phyloP scores from a whole-genome alignment of 2,329 filamentous ascomycete species.

The Thielaviopsis populi region DNA sequence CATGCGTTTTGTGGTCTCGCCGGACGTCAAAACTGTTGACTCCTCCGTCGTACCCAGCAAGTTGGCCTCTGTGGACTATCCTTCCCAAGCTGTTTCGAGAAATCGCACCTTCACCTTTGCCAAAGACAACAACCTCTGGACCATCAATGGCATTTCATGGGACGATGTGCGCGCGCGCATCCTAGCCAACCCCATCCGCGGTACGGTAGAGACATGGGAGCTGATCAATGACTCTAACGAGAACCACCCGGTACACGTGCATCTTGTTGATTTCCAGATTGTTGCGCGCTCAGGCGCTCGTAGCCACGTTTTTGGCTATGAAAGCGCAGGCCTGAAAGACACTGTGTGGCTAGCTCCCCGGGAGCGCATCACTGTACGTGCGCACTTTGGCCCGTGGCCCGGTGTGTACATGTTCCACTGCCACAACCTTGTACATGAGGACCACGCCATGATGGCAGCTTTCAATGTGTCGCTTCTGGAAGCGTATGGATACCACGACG shows the following conservation, averaged over 20 bases:
- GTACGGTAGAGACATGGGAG: constrained; percentile 35
- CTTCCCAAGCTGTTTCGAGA: constrained; percentile 24
- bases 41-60: constrained; percentile 24
- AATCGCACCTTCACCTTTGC: constrained; percentile 34
- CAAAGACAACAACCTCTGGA: constrained; percentile 31
- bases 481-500: constrained; percentile 28
- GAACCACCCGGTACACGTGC: constrained; percentile 42
- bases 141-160: constrained; percentile 37
- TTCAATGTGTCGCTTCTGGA: constrained; percentile 29
- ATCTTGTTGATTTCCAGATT: constrained; percentile 43
- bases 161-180: constrained; percentile 33
- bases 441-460: constrained; percentile 33
- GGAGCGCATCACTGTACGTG: constrained; percentile 36
- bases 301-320: constrained; percentile 33
- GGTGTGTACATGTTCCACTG: constrained; percentile 38
- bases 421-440: constrained; percentile 33
- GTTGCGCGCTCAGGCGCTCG: constrained; percentile 32
- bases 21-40: constrained; percentile 24
- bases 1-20: constrained; percentile 37
- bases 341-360: constrained; percentile 38
- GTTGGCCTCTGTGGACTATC: constrained; percentile 28
- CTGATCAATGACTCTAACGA: constrained; percentile 35
- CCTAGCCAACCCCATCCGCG: constrained; percentile 32
- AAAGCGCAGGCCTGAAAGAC: constrained; percentile 41
- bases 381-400: constrained; percentile 37